Evolutionary conservation across 163 green algal species (phyloP), one percentile per base, ranked within the genome.

Genomic region (Chlorella variabilis): DNA sequence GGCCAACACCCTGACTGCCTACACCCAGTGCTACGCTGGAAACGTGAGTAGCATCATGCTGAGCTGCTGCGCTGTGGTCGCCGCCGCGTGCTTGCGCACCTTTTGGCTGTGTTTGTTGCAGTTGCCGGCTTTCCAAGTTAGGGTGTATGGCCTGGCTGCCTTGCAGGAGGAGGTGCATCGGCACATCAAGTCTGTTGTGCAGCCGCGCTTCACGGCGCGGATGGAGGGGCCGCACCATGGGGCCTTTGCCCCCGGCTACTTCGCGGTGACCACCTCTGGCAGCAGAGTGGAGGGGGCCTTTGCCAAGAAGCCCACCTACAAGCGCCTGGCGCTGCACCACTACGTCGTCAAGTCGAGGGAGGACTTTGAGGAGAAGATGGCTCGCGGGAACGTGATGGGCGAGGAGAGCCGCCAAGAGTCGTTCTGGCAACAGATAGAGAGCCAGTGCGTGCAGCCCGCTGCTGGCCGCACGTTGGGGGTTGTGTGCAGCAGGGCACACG

Each of bases 321-420:
- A 49, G 18, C 59, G 62, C 27, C 71, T 83, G 1, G 82, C 31
- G 7, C 76, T 86, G 59, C 61, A 86, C 59, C 82, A 86, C 48
- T 86, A 86, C 48, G 77, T 80, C 6, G 67, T 75, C n/a, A 65
- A 73, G 5, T 77, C 58, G 1, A 61, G 71, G 15, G 31, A 70
- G 29, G 75, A 86, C 31, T 84, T 84, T 18, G 21, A 75, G 27
- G 59, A 33, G 3, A 86, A 86, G 75, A 63, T 71, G 48, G 11
- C 61, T 27, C 75, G 82, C 2, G 76, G 82, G 7, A 27, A 58
- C 70, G 48, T 39, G 0, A 77, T 77, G 70, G 15, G 67, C 7
- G 11, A n/a, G 20, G 59, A 36, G 8, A 20, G 59, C n/a, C n/a
- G n/a, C n/a, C n/a, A n/a, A n/a, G n/a, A n/a, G n/a, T n/a, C n/a